Conservation (phyloP, 2,329 filamentous ascomycete genomes). For the Metarhizium rileyi region DNA sequence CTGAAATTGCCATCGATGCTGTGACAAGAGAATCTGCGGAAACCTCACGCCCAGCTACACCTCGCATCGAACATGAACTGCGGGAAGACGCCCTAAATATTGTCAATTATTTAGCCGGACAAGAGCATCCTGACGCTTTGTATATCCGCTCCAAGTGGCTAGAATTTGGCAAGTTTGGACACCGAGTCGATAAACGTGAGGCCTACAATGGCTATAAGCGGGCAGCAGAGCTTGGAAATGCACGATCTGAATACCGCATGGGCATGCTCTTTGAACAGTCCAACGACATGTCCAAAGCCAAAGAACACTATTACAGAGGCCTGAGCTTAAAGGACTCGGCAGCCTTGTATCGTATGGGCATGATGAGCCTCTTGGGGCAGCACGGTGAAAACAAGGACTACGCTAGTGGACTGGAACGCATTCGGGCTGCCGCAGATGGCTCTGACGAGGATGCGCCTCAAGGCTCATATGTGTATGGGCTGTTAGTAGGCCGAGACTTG, state of each 20-base stretch:
- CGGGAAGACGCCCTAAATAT: slow-evolving; percentile 86
- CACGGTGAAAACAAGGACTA: slow-evolving; percentile 83
- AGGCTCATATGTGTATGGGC: slow-evolving; percentile 89
- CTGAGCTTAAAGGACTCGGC: slow-evolving; percentile 77
- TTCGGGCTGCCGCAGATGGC: slow-evolving; percentile 71
- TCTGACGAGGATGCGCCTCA: slow-evolving; percentile 96
- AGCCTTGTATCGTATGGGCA: slow-evolving; percentile 76
- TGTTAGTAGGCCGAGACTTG: slow-evolving; percentile 83
- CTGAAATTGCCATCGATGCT: slow-evolving; percentile 73
- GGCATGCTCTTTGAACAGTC: slow-evolving; percentile 97
- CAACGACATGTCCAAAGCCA: slow-evolving; percentile 82
- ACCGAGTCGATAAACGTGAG: slow-evolving; percentile 85
- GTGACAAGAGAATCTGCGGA: slow-evolving; percentile 52
- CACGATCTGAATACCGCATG: slow-evolving; percentile 88
- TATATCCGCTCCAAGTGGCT: slow-evolving; percentile 96
- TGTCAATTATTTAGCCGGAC: slow-evolving; percentile 78
- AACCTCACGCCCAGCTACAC: slow-evolving; percentile 60
- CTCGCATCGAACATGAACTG: slow-evolving; percentile 80
- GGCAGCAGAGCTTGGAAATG: slow-evolving; percentile 79
- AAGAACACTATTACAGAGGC: slow-evolving; percentile 81
- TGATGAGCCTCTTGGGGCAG: slow-evolving; percentile 95
- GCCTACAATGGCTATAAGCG: slow-evolving; percentile 79
- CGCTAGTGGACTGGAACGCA: slow-evolving; percentile 66
- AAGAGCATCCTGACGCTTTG: slow-evolving; percentile 85
- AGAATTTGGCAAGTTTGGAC: slow-evolving; percentile 93